phyloP scores from a whole-genome alignment of 495 filamentous ascomycete genomes.

The Lasiosphaeriaceae sp. region DNA sequence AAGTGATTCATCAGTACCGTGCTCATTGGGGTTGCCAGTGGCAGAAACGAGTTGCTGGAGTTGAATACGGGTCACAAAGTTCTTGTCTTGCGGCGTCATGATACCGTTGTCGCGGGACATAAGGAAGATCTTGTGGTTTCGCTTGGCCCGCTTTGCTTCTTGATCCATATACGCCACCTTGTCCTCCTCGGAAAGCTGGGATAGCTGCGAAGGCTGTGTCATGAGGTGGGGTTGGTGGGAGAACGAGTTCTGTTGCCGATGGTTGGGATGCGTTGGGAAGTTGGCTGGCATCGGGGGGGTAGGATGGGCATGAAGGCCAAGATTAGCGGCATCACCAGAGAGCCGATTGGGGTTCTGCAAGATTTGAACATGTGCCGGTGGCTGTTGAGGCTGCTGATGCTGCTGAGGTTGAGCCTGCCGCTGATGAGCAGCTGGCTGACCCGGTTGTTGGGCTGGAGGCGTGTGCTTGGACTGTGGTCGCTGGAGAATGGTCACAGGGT shows the following conservation, averaged over 20 bases:
- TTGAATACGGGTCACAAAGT: conserved; percentile 97
- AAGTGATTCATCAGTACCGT: conserved; percentile 72
- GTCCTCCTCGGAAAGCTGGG: conserved; percentile 71
- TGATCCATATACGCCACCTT: conserved; percentile 77
- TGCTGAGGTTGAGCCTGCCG: conserved; percentile 53
- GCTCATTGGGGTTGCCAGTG: conserved; percentile 78
- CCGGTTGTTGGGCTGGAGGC: conserved; percentile 25
- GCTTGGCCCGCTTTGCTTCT: conserved; percentile 91
- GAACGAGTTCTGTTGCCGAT: conserved; percentile 37
- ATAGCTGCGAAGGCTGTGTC: conserved; percentile 70
- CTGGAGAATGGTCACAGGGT: conserved; percentile 45
- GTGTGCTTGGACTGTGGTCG: conserved; percentile 37
- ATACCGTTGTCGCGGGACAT: conserved; percentile 92
- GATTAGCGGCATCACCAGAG: conserved; percentile 34
- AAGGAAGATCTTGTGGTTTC: conserved; percentile 96
- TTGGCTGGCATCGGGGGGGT: conserved; percentile 12
- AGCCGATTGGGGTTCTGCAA: conserved; percentile 47
- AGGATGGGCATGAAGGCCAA: conserved; percentile 23
- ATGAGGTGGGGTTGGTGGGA: conserved; percentile 40
- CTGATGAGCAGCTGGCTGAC: conserved; percentile 30
- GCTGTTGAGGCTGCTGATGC: conserved; percentile 54
- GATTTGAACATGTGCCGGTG: conserved; percentile 55
- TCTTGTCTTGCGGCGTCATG: conserved; percentile 99
- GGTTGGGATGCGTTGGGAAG: conserved; percentile 27
- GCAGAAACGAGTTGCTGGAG: conserved; percentile 92